Conservation (phyloP, 345 rosid species). For the Pseudoturritis turrita region DNA sequence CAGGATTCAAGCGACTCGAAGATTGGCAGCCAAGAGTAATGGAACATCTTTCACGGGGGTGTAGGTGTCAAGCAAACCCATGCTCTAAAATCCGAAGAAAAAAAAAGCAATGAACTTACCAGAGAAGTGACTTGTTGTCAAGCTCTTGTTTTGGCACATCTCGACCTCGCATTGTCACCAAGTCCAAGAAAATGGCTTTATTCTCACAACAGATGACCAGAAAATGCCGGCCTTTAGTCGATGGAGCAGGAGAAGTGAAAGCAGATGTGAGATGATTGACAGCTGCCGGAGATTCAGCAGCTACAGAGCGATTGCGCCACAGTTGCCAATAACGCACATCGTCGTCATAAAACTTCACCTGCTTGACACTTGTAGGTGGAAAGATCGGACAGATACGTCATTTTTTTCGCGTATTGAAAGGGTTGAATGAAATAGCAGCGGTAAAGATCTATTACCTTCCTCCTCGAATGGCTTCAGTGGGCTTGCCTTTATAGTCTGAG, state of each 20-base stretch:
- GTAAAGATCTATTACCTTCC: constrained; percentile 56
- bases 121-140: constrained; percentile 87
- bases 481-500: constrained; percentile 71
- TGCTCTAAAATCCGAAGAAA: background rate
- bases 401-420: background rate
- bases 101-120: constrained; percentile 42
- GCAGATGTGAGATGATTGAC: constrained; percentile 76
- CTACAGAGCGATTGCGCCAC: constrained; percentile 87
- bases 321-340: constrained; percentile 97
- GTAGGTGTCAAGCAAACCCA: background rate
- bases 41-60: background rate
- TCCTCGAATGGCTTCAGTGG: constrained; percentile 91
- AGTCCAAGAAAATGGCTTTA: constrained; percentile 90
- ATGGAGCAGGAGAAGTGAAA: constrained; percentile 77
- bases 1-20: background rate
- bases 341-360: constrained; percentile 91
- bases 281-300: constrained; percentile 93
- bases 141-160: constrained; percentile 97
- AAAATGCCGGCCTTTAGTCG: constrained; percentile 94
- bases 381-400: background rate
- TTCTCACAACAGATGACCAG: constrained; percentile 95
- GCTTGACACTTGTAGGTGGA: constrained; percentile 66
- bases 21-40: background rate
- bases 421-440: background rate
- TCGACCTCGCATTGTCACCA: constrained; percentile 98